Conservation (phyloP, 208 protist species). For the Acanthamoeba royreba region DNA sequence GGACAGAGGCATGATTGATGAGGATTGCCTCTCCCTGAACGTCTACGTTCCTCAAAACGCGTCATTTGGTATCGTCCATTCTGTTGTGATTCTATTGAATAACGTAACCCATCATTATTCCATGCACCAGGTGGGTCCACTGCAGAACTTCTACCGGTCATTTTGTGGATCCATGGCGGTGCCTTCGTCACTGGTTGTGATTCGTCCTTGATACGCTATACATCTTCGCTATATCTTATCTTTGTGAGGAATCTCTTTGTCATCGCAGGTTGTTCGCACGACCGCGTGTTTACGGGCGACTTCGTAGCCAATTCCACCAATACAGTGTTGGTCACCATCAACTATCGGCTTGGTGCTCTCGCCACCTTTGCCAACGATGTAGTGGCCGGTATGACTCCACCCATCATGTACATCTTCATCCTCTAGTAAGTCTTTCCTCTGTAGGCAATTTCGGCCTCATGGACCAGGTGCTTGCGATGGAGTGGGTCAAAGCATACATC, state of each 20-base stretch:
- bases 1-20: neutral
- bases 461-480: constrained; percentile 27
- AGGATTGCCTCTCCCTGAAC: neutral
- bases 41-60: neutral
- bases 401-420: neutral
- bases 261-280: neutral
- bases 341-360: neutral
- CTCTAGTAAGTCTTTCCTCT: neutral
- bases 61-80: neutral
- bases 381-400: neutral
- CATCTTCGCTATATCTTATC: too few species aligned
- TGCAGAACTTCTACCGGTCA: neutral
- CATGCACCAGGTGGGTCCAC: neutral
- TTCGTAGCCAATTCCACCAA: neutral
- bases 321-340: neutral
- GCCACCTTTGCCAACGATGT: neutral
- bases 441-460: neutral
- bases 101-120: neutral
- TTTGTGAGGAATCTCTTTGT: neutral
- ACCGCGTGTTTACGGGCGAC: neutral
- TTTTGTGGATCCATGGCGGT: neutral
- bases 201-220: too few species aligned
- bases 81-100: neutral
- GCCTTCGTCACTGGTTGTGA: neutral
- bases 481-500: constrained; percentile 2